These are phyloP conservation scores for Luzula sylvatica DNA, from an alignment of 176 grass and related monocot species.

Conservation along the genomic window DNA sequence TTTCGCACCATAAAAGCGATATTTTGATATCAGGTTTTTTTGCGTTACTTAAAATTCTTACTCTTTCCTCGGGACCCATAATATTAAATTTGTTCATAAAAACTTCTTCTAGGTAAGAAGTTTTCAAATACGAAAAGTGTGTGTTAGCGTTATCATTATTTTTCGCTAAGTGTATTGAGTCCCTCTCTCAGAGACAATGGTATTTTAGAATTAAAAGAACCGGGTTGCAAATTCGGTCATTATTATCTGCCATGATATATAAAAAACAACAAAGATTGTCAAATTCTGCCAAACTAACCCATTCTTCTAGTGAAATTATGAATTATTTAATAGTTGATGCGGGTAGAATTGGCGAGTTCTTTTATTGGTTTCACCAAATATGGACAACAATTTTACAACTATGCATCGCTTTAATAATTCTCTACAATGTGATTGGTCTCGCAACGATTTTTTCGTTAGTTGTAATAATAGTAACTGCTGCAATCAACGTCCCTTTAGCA, in stretches of 20 bases:
- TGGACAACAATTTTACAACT: conserved; percentile 82
- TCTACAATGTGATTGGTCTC: conserved; percentile 59
- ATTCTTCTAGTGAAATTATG: conserved; percentile 91
- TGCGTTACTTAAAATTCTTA: conserved; percentile 72
- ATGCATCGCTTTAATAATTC: conserved; percentile 59
- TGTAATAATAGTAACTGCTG: conserved; percentile 61
- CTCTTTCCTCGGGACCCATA: conserved; percentile 56
- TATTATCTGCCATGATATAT: conserved; percentile 65
- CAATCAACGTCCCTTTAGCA: conserved; percentile 68
- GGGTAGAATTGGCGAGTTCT: conserved; percentile 80
- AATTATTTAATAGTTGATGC: conserved; percentile 88
- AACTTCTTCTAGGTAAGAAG: conserved; percentile 40
- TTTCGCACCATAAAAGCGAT: conserved; percentile 57
- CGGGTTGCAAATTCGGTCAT: conserved; percentile 66
- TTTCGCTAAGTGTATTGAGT: conserved; percentile 64
- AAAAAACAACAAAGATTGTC: conserved; percentile 73
- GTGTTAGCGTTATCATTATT: conserved; percentile 46
- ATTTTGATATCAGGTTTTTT: conserved; percentile 64
- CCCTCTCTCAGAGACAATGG: conserved; percentile 85
- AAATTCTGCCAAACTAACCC: conserved; percentile 50
- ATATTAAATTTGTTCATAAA: conserved; percentile 77
- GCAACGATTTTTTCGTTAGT: conserved; percentile 49
- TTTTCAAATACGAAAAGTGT: conserved; percentile 60
- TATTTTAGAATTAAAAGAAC: conserved; percentile 62
- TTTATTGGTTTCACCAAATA: conserved; percentile 86